These are phyloP conservation scores for Plasmodium coatneyi DNA, from an alignment of 169 alveolate genomes.

Conservation along the genomic window DNA sequence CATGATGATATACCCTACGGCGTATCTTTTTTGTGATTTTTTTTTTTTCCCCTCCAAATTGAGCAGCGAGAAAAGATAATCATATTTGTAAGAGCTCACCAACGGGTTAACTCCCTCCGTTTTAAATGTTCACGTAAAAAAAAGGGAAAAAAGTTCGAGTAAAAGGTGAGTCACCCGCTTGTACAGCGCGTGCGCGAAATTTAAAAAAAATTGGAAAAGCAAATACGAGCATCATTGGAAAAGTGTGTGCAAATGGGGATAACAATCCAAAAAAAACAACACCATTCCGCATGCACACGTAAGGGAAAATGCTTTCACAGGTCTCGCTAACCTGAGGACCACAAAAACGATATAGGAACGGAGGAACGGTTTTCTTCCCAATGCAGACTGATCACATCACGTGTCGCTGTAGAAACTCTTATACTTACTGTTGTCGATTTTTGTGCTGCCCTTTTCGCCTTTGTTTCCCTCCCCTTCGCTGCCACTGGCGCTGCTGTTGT, in stretches of 20 bases:
- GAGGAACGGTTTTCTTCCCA: background rate
- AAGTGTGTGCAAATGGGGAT: background rate
- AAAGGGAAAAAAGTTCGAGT: background rate
- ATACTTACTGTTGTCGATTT: background rate
- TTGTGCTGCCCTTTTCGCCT: background rate
- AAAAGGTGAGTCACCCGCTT: background rate
- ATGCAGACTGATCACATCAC: background rate
- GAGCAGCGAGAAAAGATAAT: background rate
- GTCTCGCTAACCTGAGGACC: background rate
- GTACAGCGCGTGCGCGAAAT: background rate
- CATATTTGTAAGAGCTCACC: background rate
- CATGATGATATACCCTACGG: background rate
- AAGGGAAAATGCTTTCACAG: background rate
- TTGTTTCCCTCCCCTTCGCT: background rate
- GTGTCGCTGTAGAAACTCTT: background rate
- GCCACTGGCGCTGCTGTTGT: background rate
- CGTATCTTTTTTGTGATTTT: background rate
- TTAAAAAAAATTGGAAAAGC: background rate
- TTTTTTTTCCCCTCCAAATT: background rate
- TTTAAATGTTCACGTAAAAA: background rate
- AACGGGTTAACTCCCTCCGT: background rate
- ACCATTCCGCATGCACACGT: background rate
- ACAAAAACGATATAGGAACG: no score
- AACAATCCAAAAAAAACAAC: background rate
- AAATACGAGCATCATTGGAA: background rate